A percentile compares a stretch with the other conserved stretches of the same genome.
Conservation (phyloP, 306 rosid genomes). For the Acacia melanoxylon region DNA sequence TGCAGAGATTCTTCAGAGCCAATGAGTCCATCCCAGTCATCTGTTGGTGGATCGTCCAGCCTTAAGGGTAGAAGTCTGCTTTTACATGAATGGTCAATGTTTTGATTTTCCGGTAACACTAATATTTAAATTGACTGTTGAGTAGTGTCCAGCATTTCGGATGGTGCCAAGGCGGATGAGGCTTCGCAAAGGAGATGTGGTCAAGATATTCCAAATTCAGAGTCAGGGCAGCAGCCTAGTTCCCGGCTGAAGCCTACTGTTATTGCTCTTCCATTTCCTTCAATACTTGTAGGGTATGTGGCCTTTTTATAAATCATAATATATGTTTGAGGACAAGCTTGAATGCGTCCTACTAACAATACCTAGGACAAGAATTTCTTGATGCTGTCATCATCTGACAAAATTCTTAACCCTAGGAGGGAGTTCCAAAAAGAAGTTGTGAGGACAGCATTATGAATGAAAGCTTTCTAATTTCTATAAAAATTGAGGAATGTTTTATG, state of each 20-base stretch:
- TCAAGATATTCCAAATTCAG: conserved; percentile 73
- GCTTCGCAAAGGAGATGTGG: conserved; percentile 76
- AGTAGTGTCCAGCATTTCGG: conserved; percentile 55
- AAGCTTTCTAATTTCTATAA: background rate
- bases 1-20: conserved; percentile 90
- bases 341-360: background rate
- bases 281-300: conserved; percentile 94
- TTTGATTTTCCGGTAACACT: conserved; percentile 28
- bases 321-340: conserved; percentile 13
- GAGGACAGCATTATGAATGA: background rate
- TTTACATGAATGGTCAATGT: conserved; percentile 19
- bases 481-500: background rate
- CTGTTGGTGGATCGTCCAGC: conserved; percentile 77
- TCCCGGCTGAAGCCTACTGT: conserved; percentile 81
- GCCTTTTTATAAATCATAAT: conserved; percentile 6
- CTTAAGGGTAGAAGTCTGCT: conserved; percentile 60
- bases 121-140: conserved; percentile 31
- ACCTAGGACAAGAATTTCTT: background rate
- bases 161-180: conserved; percentile 77
- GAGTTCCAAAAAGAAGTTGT: background rate
- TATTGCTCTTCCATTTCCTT: conserved; percentile 79
- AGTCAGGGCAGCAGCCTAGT: conserved; percentile 65
- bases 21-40: conserved; percentile 87
- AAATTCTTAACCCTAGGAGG: background rate
- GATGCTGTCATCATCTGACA: background rate